Conservation (phyloP, 441 rosid genomes). For the Flueggea neowawraea region DNA sequence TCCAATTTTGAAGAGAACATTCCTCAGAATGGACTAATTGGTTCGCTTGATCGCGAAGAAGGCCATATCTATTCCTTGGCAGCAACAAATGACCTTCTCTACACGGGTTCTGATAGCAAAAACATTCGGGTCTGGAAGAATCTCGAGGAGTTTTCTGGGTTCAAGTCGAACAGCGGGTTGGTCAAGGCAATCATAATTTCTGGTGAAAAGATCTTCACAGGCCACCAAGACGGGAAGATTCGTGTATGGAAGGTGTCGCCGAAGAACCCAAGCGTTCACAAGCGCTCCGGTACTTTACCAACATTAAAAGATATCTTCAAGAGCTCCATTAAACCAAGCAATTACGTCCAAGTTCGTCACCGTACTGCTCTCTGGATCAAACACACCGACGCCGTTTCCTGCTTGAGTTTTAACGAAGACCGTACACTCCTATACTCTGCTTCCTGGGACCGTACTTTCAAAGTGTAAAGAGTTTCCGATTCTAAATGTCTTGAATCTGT, state of each 20-base stretch:
- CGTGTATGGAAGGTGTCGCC: slow-evolving; percentile 76
- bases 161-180: slow-evolving; percentile 88
- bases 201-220: slow-evolving; percentile 76
- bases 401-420: slow-evolving; percentile 69
- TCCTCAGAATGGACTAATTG: slow-evolving; percentile 63
- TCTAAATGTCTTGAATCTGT: slow-evolving; percentile 82
- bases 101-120: slow-evolving; percentile 91
- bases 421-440: slow-evolving; percentile 76
- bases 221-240: slow-evolving; percentile 93
- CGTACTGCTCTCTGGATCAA: slow-evolving; percentile 82
- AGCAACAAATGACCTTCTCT: slow-evolving; percentile 69
- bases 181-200: slow-evolving; percentile 80
- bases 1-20: slow-evolving; percentile 30
- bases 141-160: slow-evolving; percentile 70
- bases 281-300: slow-evolving; percentile 78
- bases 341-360: slow-evolving; percentile 71
- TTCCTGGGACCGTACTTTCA: slow-evolving; percentile 90
- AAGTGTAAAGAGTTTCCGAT: slow-evolving; percentile 87
- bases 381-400: slow-evolving; percentile 88
- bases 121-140: slow-evolving; percentile 96
- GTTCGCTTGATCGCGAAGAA: slow-evolving; percentile 80
- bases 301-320: slow-evolving; percentile 81
- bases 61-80: slow-evolving; percentile 96
- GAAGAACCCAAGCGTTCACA: slow-evolving; percentile 60
- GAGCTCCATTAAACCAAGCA: slow-evolving; percentile 83